These are phyloP conservation scores for Cercospora brassicicola DNA, from an alignment of 2,329 filamentous ascomycete genomes.

Conservation along the genomic window DNA sequence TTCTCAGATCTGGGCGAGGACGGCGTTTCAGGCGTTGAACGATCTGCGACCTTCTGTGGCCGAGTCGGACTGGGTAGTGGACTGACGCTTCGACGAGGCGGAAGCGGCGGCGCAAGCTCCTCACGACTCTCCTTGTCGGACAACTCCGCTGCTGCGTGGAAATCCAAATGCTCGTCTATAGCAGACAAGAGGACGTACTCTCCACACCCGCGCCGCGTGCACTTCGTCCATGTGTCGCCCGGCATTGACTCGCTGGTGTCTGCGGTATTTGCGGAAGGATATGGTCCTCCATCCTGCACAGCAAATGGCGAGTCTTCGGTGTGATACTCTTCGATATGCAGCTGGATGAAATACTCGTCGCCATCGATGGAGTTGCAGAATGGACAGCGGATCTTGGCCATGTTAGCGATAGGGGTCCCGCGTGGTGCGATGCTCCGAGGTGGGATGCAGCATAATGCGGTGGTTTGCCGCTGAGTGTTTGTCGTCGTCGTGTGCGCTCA, in stretches of 20 bases:
- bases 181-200: constrained; percentile 46
- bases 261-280: constrained; percentile 1
- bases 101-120: constrained; percentile 23
- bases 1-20: constrained; percentile 18
- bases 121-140: constrained; percentile 42
- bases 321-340: constrained; percentile 40
- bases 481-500: background rate
- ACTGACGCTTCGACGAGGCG: constrained; percentile 20
- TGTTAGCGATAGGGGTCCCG: constrained; percentile 13
- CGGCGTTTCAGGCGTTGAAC: background rate
- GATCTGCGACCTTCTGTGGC: background rate
- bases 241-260: constrained; percentile 20
- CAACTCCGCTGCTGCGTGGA: constrained; percentile 41
- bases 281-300: background rate
- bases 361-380: constrained; percentile 34
- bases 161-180: constrained; percentile 50
- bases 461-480: background rate
- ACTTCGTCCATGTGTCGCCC: constrained; percentile 38
- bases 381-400: constrained; percentile 32
- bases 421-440: constrained; percentile 1
- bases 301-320: constrained; percentile 34
- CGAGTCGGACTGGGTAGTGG: constrained; percentile 5
- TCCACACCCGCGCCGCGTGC: constrained; percentile 46
- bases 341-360: constrained; percentile 32
- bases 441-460: constrained; percentile 12